Base-by-base conservation (phyloP, 176 grass and related monocot species). In the Secale cereale region DNA sequence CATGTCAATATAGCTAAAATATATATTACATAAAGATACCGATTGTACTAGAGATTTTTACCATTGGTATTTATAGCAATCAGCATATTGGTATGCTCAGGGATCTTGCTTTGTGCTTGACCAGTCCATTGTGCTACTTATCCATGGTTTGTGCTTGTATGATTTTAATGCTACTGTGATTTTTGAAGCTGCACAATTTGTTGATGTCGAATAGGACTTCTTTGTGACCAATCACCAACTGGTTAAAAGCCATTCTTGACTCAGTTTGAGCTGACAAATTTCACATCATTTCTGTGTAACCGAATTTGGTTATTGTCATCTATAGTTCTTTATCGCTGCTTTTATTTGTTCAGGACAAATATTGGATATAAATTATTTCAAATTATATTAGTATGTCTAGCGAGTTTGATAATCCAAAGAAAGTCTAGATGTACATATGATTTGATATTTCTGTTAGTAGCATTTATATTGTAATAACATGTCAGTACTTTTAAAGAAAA, bases 151-250 rank as follows among this genome's bases (percentile, higher is more conserved):
- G 3, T 59, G 17, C 14, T 70, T 78, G 80, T 52, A 78, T 78
- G 35, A 60, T 82, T 77, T 82, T 86, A 27, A 70, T 86, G 41
- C n/a, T 29, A n/a, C 27, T 30, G 16, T 64, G 26, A 79, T 45
- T 10, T 31, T 22, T 15, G 14, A 37, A 65, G 19, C 15, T 43
- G 5, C 60, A 65, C 17, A 27, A 39, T 17, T 67, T 28, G 27
- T 31, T 50, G 17, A 65, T 67, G 11, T 50, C 15, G 12, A 82
- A 39, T 19, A 71, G 19, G 48, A 59, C 22, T 43, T 41, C 40
- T 72, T 50, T 35, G 23, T 37, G 22, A 39, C 32, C 33, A 40
- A 31, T 61, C 29, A 46, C 27, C 46, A 50, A 50, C 46, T 13
- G 41, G 37, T 46, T 45, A 46, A 46, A 45, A 73, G 2, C 7